Evolutionary conservation across 2,329 filamentous ascomycete species (phyloP).

Genomic region (Aspergillus hortae): DNA sequence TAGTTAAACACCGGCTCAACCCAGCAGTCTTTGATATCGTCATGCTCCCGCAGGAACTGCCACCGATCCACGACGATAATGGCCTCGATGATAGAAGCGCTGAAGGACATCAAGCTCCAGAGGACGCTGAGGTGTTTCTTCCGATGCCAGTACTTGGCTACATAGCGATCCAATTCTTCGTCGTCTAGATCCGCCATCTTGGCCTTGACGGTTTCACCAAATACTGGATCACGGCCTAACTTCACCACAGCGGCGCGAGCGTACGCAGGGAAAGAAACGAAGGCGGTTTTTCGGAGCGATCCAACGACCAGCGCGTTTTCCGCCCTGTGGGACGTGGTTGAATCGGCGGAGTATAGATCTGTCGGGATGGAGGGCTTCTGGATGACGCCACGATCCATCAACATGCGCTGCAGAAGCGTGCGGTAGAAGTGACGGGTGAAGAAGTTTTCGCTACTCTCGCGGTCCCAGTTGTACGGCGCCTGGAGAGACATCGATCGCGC

Average conservation of each 20-base stretch:
- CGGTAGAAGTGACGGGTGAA: slow-evolving; percentile 93
- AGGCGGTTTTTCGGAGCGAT: slow-evolving; percentile 74
- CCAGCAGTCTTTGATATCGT: slow-evolving; percentile 72
- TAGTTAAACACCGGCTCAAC: slow-evolving; percentile 94
- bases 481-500: slow-evolving; percentile 98
- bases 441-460: slow-evolving; percentile 75
- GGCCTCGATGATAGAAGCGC: slow-evolving; percentile 82
- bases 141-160: slow-evolving; percentile 57
- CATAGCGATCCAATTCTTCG: slow-evolving; percentile 70
- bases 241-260: slow-evolving; percentile 78
- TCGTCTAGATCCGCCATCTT: slow-evolving; percentile 69
- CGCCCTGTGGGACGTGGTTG: slow-evolving; percentile 25
- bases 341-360: slow-evolving; percentile 24
- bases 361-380: slow-evolving; percentile 46
- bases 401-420: slow-evolving; percentile 85
- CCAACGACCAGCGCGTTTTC: slow-evolving; percentile 84
- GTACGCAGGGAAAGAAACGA: slow-evolving; percentile 70
- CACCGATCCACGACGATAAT: slow-evolving; percentile 88
- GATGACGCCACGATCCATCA: slow-evolving; percentile 79
- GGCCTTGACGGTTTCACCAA: slow-evolving; percentile 59
- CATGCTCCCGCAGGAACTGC: slow-evolving; percentile 79
- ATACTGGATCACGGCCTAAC: slow-evolving; percentile 59
- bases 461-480: slow-evolving; percentile 88
- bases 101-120: slow-evolving; percentile 96
- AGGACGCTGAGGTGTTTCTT: slow-evolving; percentile 81